Evolutionary conservation across 768 basidiomycete species (phyloP).

Genomic region (Symmetrospora coprosmae): DNA sequence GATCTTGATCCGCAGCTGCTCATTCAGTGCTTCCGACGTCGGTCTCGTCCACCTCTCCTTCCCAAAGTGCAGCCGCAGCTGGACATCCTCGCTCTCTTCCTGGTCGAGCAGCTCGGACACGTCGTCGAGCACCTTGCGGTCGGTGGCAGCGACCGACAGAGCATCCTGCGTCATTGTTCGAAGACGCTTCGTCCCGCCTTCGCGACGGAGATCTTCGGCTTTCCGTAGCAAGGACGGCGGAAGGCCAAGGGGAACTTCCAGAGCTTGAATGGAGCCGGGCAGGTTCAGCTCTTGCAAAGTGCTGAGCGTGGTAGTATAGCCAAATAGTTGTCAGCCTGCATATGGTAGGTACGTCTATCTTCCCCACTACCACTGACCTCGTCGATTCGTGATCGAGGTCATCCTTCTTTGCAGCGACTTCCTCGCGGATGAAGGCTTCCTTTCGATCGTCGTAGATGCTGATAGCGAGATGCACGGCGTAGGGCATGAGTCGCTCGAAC

Average conservation of each 20-base stretch:
- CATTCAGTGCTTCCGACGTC: slow-evolving; percentile 67
- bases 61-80: slow-evolving; percentile 36
- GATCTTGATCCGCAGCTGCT: slow-evolving; percentile 55
- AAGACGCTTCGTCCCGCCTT: slow-evolving; percentile 60
- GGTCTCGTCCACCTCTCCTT: slow-evolving; percentile 40
- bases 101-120: slow-evolving; percentile 81
- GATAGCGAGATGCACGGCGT: slow-evolving; percentile 78
- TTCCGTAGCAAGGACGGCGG: slow-evolving; percentile 75
- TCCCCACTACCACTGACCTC: slow-evolving; percentile 51
- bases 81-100: slow-evolving; percentile 43
- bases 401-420: slow-evolving; percentile 49
- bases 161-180: slow-evolving; percentile 60
- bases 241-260: slow-evolving; percentile 71
- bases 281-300: slow-evolving; percentile 58
- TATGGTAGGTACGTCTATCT: too few relatives aligned
- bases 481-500: slow-evolving; percentile 62
- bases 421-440: slow-evolving; percentile 53
- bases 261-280: slow-evolving; percentile 70
- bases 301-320: slow-evolving; percentile 39
- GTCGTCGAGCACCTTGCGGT: slow-evolving; percentile 56
- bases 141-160: slow-evolving; percentile 50
- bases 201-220: slow-evolving; percentile 65
- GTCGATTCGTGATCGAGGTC: slow-evolving; percentile 51
- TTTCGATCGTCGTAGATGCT: slow-evolving; percentile 80
- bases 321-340: background rate